Percentiles rank a stretch among this genome's conserved stretches.
Evolutionary conservation across 768 basidiomycete species (phyloP).

Genomic region (Suillus hirtellus): DNA sequence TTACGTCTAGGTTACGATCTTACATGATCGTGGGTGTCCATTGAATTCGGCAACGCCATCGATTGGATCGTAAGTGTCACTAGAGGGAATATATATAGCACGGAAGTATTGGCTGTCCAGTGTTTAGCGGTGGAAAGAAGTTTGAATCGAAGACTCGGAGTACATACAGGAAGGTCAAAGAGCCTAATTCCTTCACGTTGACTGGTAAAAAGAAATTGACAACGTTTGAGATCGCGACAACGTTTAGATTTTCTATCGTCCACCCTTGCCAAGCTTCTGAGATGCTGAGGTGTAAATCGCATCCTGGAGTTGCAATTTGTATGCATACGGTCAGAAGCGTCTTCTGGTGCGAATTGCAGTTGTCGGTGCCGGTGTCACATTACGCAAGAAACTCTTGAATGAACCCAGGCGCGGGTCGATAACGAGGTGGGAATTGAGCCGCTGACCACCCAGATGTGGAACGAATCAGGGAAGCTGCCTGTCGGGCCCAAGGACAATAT

Average conservation of each 20-base stretch:
- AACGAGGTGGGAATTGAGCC: constrained; percentile 25
- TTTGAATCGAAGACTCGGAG: background rate
- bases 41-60: background rate
- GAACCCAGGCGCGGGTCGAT: constrained; percentile 27
- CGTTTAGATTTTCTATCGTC: constrained; percentile 29
- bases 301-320: background rate
- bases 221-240: constrained; percentile 18
- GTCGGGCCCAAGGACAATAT: constrained; percentile 36
- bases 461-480: constrained; percentile 22
- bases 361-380: constrained; percentile 1
- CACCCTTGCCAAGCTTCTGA: constrained; percentile 11
- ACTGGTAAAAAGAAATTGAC: constrained; percentile 5
- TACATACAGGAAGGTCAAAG: constrained; percentile 11
- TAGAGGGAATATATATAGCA: background rate
- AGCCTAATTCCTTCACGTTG: background rate
- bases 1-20: background rate
- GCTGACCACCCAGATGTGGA: constrained; percentile 37
- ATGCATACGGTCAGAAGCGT: background rate
- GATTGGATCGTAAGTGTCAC: background rate
- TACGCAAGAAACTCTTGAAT: constrained; percentile 2
- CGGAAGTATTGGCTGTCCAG: background rate
- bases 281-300: background rate
- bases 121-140: background rate
- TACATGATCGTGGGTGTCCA: background rate
- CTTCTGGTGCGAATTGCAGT: background rate